Base-by-base conservation (phyloP, 78 protist species). In the Emiliania huxleyi region DNA sequence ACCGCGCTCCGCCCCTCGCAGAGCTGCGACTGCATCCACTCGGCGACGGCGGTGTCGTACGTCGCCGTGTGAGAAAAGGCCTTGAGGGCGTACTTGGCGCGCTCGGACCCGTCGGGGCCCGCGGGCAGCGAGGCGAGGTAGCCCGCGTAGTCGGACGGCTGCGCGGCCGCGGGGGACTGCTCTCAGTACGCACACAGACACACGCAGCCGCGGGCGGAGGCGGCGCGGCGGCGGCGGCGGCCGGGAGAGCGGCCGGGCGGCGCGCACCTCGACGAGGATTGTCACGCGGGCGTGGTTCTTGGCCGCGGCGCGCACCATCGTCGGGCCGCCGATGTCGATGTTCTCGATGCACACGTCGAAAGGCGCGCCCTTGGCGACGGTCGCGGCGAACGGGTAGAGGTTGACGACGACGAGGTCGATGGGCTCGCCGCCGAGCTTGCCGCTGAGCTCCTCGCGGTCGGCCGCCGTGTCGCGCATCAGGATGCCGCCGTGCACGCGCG, bases 321-420 rank as follows among this genome's bases (percentile, higher is more conserved):
- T 46, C 25, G 95, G 95, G 23, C 95, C 95, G 46, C 94, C 95
- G 56, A 93, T 93, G 91, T 93, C 95, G 62, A 93, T 81, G 95
- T 93, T 93, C 91, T 93, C 95, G 62, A 93, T 29, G 93, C 95
- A 93, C 2, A n/a, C 83, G 90, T 48, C 91, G 91, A 43, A 93
- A 38, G 81, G 92, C 6, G 91, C 81, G 35, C 93, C 93, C 90
- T 90, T 90, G 45, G 90, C 95, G 11, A 93, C 95, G 11, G 95
- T 93, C 29, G 91, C 91, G 88, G 79, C 73, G 91, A 93, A 93
- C 42, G 95, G 95, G 48, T 93, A 93, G 35, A 93, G 95, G 79
- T 93, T 93, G 90, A 75, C 71, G 62, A 46, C 75, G 73, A 93
- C 90, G 52, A 93, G 71, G 84, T 93, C 95, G 91, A 93, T 93